Percentiles rank a stretch among this genome's conserved stretches.
Conservation (phyloP, 2,329 filamentous ascomycete genomes). For the Colletotrichum melonis region DNA sequence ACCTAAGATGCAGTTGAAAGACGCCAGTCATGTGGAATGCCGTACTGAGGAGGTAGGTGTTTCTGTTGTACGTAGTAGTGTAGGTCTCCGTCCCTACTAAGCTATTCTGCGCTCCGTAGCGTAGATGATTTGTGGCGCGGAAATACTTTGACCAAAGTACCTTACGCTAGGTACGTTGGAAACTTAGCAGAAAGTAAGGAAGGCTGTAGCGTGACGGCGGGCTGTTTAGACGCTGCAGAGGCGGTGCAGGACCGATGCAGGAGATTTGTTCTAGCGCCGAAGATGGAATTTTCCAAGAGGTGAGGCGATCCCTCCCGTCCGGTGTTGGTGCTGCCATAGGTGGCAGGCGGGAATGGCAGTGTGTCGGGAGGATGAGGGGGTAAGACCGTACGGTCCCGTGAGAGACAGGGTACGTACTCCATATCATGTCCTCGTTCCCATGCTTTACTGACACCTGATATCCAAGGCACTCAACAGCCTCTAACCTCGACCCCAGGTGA, state of each 20-base stretch:
- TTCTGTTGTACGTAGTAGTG: too few relatives aligned
- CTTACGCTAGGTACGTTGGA: neutral
- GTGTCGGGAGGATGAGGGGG: neutral
- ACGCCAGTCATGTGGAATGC: neutral
- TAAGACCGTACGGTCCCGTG: too few relatives aligned
- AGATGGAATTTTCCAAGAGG: slow-evolving; percentile 27
- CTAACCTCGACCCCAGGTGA: too few relatives aligned
- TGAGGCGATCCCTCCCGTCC: slow-evolving; percentile 3
- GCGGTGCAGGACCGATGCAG: slow-evolving; percentile 15
- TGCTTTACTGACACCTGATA: too few relatives aligned
- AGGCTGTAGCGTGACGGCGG: neutral
- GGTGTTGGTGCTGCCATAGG: neutral
- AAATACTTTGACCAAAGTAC: neutral
- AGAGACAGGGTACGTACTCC: too few relatives aligned
- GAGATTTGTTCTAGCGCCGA: slow-evolving; percentile 32
- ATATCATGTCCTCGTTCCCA: too few relatives aligned
- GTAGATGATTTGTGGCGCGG: neutral
- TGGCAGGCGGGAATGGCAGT: neutral
- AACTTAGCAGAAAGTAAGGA: neutral
- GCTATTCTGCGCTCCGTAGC: too few relatives aligned
- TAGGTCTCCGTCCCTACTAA: too few relatives aligned
- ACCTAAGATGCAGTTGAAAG: neutral
- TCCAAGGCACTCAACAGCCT: too few relatives aligned
- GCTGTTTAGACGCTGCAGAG: neutral
- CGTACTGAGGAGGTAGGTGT: neutral